These are phyloP conservation scores for Amesomyces nigricolor DNA, from an alignment of 2,329 filamentous ascomycete genomes.

Conservation along the genomic window DNA sequence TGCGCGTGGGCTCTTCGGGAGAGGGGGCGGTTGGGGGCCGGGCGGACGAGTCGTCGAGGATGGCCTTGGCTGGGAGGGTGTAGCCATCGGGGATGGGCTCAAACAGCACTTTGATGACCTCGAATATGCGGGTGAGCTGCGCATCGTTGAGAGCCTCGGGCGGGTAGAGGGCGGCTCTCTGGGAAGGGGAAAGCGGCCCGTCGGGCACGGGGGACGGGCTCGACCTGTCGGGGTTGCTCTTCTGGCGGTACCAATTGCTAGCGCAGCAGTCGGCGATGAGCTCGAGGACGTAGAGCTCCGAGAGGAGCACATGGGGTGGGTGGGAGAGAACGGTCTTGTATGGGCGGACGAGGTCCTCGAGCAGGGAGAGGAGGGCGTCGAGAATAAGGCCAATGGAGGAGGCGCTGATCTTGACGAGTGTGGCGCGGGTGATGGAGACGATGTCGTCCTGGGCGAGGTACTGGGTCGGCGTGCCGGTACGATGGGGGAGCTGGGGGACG, in stretches of 20 bases:
- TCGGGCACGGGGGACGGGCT: constrained; percentile 18
- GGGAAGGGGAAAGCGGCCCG: constrained; percentile 15
- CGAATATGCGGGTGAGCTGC: constrained; percentile 51
- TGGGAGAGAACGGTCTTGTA: constrained; percentile 48
- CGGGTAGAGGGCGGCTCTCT: constrained; percentile 25
- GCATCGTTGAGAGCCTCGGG: constrained; percentile 43
- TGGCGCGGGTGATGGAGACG: constrained; percentile 54
- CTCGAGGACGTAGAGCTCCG: constrained; percentile 59
- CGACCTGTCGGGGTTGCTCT: constrained; percentile 10
- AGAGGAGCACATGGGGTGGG: constrained; percentile 55
- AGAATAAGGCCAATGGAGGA: constrained; percentile 49
- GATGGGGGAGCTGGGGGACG: constrained; percentile 53
- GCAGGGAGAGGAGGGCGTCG: constrained; percentile 50
- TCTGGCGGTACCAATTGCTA: constrained; percentile 49
- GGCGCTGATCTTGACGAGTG: constrained; percentile 55
- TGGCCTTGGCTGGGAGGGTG: constrained; percentile 49
- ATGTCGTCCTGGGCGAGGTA: constrained; percentile 57
- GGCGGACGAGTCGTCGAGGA: constrained; percentile 48
- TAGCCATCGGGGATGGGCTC: constrained; percentile 54
- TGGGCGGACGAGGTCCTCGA: constrained; percentile 54
- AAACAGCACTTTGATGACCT: constrained; percentile 51
- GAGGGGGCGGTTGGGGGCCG: constrained; percentile 33
- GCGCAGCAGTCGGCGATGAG: constrained; percentile 61
- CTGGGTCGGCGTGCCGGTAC: constrained; percentile 52
- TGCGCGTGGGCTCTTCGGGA: constrained; percentile 27